Evolutionary conservation across 495 filamentous ascomycete genomes (phyloP).

Genomic region (Penicillium macrosclerotiorum): DNA sequence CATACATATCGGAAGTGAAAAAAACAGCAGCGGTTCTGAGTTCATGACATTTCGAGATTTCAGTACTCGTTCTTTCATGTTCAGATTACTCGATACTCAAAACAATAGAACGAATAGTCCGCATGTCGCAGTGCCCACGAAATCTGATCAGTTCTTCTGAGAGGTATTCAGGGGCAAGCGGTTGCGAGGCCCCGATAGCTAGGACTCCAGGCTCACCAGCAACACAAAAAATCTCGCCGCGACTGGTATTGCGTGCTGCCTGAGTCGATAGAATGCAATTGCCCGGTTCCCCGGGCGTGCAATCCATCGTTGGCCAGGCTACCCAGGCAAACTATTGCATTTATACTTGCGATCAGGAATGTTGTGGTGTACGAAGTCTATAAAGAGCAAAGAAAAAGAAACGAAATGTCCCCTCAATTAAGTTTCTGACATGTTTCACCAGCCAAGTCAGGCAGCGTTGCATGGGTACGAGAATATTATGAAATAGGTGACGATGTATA

Average conservation of each 20-base stretch:
- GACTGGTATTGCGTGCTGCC: neutral
- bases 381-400: too few species aligned
- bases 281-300: neutral
- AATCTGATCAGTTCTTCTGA: conserved; percentile 1
- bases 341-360: too few species aligned
- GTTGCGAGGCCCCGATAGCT: too few species aligned
- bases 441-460: too few species aligned
- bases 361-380: too few species aligned
- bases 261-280: neutral
- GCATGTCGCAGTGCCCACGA: neutral
- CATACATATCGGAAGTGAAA: neutral
- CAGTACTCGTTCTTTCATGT: conserved; percentile 1
- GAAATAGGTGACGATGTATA: too few species aligned
- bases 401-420: too few species aligned
- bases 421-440: too few species aligned
- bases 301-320: conserved; percentile 6
- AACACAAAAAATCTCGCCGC: too few species aligned
- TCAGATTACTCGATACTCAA: neutral
- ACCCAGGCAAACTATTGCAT: conserved; percentile 7
- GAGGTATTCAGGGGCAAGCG: conserved; percentile 5
- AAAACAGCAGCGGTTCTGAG: too few species aligned
- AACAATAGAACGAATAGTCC: neutral
- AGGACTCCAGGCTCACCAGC: too few species aligned
- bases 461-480: too few species aligned
- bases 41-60: neutral